Base-by-base conservation (phyloP, 768 basidiomycete genomes). In the Agrocybe praecox region DNA sequence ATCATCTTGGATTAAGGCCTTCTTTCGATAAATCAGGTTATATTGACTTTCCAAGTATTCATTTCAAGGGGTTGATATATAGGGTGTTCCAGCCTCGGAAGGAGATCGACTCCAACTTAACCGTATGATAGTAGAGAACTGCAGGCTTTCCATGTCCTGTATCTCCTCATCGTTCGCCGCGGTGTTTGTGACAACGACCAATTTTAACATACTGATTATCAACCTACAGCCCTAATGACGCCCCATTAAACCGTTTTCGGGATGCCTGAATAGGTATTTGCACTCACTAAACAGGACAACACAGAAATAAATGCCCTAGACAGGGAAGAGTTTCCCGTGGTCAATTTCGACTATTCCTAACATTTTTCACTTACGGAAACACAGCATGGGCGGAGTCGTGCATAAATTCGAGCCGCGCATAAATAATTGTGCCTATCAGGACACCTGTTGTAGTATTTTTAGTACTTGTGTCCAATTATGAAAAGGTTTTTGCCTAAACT, bases 321-420 rank as follows among this genome's bases (percentile, higher is more conserved):
- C 14, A 18, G 46, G 26, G 46, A 23, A 40, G 40, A 44, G 34
- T 19, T 22, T 32, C 9, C 26, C 9, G 24, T 32, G 29, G 5
- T 40, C 36, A 43, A 26, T 19, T 34, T 40, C n/a, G 19, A 32
- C 21, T 6, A 19, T n/a, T 11, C 24, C 24, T 32, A 1, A 42
- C 1, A 10, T 23, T 36, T 23, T 53, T 17, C n/a, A 51, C 62
- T 57, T 43, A 65, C 62, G 57, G 62, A 29, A 61, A 65, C 15
- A 63, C 58, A 46, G 48, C 52, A 24, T 61, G 64, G 12, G 62
- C 54, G 43, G 60, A 55, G 42, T 57, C 64, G 42, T 60, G 55
- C 56, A 49, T 51, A 50, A 53, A 55, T 23, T 56, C 61, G 18
- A 59, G 46, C 22, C 58, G 55, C 56, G 57, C 56, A 48, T 57